Evolutionary conservation across 1,284 basidiomycete genomes (phyloP), one percentile per base, ranked within the genome.

Genomic region (Malassezia yamatoensis): DNA sequence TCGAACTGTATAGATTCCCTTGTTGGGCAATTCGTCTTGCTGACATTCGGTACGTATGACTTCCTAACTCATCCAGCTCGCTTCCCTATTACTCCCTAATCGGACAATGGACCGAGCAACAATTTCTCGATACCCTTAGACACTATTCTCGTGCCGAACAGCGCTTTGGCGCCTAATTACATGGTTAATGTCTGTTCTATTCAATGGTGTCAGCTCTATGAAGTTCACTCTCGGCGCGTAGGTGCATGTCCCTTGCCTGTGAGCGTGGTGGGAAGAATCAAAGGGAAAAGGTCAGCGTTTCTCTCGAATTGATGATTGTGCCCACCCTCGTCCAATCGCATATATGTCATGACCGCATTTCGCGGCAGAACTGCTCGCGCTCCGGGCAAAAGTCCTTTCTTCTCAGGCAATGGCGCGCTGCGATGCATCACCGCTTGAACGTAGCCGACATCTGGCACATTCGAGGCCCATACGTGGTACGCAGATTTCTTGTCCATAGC

Each of bases 231-330:
- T 29, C 24, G 7, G 24, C 7, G 4, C 24, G 4, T 29, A 7
- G 16, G 16, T 16, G 24, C 24, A 33, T 33, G 43, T 12, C 44
- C 32, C 24, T 11, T 10, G 20, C 45, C 45, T 12, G 16, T 37
- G 20, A 47, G 32, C 12, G 9, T 13, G 7, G 24, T 18, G 11
- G 55, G 55, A 7, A 58, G 44, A 40, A 53, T 58, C 16, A 53
- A 18, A 29, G 45, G 43, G 5, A 68, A 49, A 1, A 63, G 60
- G 37, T 68, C 66, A 2, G 64, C 54, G 7, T 62, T 62, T 38
- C 54, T 53, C 18, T 62, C 60, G 1, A 62, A 53, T 15, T 65
- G 51, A 32, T 64, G 66, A 34, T 68, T 60, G 54, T 68, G 66
- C 9, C 66, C 66, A 13, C 66, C 66, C 11, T 37, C 18, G 2